Conservation (phyloP, 208 protist species). For the Leishmania martiniquensis region DNA sequence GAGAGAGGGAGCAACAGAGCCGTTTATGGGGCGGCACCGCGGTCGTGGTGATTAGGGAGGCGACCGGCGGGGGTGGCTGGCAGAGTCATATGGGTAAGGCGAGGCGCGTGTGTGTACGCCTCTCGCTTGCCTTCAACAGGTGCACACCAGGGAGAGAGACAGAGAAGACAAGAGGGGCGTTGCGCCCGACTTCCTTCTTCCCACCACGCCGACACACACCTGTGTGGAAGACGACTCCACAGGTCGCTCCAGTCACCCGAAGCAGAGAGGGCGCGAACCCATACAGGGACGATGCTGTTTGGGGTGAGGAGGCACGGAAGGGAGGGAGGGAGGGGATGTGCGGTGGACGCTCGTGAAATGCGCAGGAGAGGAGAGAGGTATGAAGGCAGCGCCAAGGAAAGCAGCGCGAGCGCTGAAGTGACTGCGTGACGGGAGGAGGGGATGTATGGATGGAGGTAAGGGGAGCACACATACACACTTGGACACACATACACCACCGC, state of each 20-base stretch:
- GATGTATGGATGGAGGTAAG: no score
- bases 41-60: not conserved
- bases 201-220: no score
- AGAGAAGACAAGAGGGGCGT: no score
- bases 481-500: not conserved
- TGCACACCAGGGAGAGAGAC: no score
- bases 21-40: not conserved
- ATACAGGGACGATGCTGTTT: no score
- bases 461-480: not conserved
- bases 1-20: conserved; percentile 1
- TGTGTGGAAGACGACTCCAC: no score
- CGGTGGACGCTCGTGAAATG: not conserved
- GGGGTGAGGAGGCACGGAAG: not conserved
- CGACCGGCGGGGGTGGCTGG: not conserved
- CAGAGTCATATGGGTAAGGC: not conserved
- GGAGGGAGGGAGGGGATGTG: not conserved
- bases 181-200: no score
- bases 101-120: not conserved
- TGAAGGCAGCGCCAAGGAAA: not conserved
- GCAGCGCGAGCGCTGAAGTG: not conserved
- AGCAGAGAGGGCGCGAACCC: no score
- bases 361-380: not conserved
- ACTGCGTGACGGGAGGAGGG: no score
- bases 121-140: no score
- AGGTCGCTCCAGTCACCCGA: no score